Evolutionary conservation across 2,329 filamentous ascomycete genomes (phyloP).

Genomic region (Sclerotinia borealis): DNA sequence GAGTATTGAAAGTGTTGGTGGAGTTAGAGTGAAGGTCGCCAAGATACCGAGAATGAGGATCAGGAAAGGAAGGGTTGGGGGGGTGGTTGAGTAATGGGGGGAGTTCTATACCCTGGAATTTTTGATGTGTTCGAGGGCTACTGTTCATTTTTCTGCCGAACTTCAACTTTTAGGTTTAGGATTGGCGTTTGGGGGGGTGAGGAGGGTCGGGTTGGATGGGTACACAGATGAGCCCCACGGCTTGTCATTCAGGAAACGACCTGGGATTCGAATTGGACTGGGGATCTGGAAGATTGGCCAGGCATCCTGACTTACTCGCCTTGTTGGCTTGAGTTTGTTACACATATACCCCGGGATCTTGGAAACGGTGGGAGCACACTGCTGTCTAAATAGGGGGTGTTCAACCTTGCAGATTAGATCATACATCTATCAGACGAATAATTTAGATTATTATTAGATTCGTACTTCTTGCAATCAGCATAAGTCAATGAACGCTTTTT

Average conservation of each 20-base stretch:
- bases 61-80: neutral
- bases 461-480: neutral
- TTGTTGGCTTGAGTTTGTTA: neutral
- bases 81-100: neutral
- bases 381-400: neutral
- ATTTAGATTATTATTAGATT: neutral
- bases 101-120: neutral
- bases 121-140: neutral
- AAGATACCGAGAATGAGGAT: conserved; percentile 2
- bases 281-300: neutral
- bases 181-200: conserved; percentile 1
- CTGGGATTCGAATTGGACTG: neutral
- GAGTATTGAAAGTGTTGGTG: neutral
- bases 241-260: neutral
- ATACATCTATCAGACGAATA: neutral
- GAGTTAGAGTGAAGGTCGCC: neutral
- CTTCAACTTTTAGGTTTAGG: neutral
- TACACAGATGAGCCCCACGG: neutral
- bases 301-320: neutral
- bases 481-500: neutral
- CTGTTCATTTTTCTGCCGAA: neutral
- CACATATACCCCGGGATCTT: conserved; percentile 3
- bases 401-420: neutral
- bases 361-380: neutral
- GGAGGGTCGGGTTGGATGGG: neutral